Base-by-base conservation (phyloP, 2,329 filamentous ascomycete genomes). In the Penicillium polonicum region DNA sequence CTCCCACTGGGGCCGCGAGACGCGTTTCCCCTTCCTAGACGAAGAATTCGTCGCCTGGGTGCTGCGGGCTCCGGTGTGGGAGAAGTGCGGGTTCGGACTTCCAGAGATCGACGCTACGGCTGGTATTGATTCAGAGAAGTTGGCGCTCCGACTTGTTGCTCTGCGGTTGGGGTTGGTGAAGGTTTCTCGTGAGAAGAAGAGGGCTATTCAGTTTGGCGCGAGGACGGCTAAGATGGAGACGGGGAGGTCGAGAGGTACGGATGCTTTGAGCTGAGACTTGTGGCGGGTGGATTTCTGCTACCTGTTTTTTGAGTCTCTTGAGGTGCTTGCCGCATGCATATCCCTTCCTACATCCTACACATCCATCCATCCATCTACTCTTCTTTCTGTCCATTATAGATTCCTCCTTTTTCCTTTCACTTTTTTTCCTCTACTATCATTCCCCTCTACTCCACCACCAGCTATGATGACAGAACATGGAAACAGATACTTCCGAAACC, bases 21-120 rank as follows among this genome's bases (percentile, higher is more conserved):
- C 89, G 33, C 85, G 94, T 36, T 97, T 95, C 70, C 94, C 95
- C 0, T 99, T 85, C 68, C 82, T 99, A 0, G 94, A 97, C 60
- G 94, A 99, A 74, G 80, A 84, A 3, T 83, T 99, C 44, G 87
- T 97, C n/a, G 81, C 81, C 27, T 94, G 92, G 85, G 89, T 90
- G 7, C 83, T 97, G 27, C 80, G 79, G 43, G 79, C 82, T 25
- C 89, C 91, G 0, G 88, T 93, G 0, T 90, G 85, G 83, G 85
- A 90, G 58, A 97, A 97, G 72, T 97, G 92, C 67, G 91, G 93
- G 45, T 97, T 97, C 72, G 85, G 83, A n/a, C 79, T 81, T 41
- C 73, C 72, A 5, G 70, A 73, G 36, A 63, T 50, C 12, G 53
- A 8, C 62, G 61, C 38, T 65, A 9, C 57, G 31, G 36, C 62